These are phyloP conservation scores for Martensiomyces pterosporus DNA, from an alignment of 192 early-diverging fungal genomes.

Conservation along the genomic window DNA sequence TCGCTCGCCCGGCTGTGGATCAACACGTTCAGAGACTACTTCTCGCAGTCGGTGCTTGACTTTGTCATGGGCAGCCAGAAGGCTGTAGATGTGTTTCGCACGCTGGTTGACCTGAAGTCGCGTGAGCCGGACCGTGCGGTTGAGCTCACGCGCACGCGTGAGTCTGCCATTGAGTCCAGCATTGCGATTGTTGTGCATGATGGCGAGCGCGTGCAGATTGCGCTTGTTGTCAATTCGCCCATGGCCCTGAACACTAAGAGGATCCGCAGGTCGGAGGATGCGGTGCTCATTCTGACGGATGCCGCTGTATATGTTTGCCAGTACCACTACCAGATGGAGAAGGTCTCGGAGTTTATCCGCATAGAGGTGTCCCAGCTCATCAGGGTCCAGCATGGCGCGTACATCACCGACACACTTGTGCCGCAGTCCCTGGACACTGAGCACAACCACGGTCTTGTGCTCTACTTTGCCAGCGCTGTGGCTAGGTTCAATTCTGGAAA, in stretches of 20 bases:
- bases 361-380: slow-evolving; percentile 55
- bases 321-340: slow-evolving; percentile 64
- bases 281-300: slow-evolving; percentile 61
- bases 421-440: slow-evolving; percentile 34
- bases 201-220: slow-evolving; percentile 56
- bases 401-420: slow-evolving; percentile 35
- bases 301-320: slow-evolving; percentile 66
- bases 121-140: slow-evolving; percentile 36
- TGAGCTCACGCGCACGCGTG: slow-evolving; percentile 19
- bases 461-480: slow-evolving; percentile 18
- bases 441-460: slow-evolving; percentile 32
- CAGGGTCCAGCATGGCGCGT: slow-evolving; percentile 56
- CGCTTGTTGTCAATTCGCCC: slow-evolving; percentile 63
- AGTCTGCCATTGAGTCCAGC: slow-evolving; percentile 52
- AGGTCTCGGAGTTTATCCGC: slow-evolving; percentile 61
- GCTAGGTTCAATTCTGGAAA: slow-evolving; percentile 19
- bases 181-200: slow-evolving; percentile 60
- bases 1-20: slow-evolving; percentile 71
- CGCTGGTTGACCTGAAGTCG: slow-evolving; percentile 41
- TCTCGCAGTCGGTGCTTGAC: slow-evolving; percentile 54
- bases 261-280: slow-evolving; percentile 53
- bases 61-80: slow-evolving; percentile 35
- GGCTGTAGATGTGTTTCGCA: slow-evolving; percentile 33
- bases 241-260: slow-evolving; percentile 49
- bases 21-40: slow-evolving; percentile 71